A percentile compares a stretch with the other conserved stretches of the same genome.
These are phyloP conservation scores for Lenwebbia sp. DNA, from an alignment of 345 rosid species.

Conservation along the genomic window DNA sequence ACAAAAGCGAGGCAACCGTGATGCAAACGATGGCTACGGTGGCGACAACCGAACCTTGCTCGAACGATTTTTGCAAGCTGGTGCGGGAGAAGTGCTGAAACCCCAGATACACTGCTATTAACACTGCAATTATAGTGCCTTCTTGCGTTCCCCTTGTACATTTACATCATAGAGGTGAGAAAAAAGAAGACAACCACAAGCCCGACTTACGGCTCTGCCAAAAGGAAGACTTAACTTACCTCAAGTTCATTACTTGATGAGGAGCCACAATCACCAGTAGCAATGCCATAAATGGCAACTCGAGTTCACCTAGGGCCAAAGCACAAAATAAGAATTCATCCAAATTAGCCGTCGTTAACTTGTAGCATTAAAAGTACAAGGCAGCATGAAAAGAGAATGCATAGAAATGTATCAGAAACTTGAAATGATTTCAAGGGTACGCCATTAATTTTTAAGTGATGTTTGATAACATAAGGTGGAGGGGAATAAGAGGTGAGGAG, in stretches of 20 bases:
- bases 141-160: slow-evolving; percentile 67
- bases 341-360: neutral
- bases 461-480: neutral
- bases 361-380: neutral
- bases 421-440: neutral
- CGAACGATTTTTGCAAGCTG: slow-evolving; percentile 55
- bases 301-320: slow-evolving; percentile 60
- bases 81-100: slow-evolving; percentile 81
- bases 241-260: slow-evolving; percentile 41
- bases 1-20: slow-evolving; percentile 30
- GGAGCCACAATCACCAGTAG: slow-evolving; percentile 74
- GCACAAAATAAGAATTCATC: neutral
- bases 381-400: neutral
- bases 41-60: slow-evolving; percentile 73
- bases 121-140: slow-evolving; percentile 39
- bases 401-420: neutral
- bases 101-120: slow-evolving; percentile 58
- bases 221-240: slow-evolving; percentile 22
- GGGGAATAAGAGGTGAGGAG: neutral
- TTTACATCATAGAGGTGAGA: neutral
- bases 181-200: neutral
- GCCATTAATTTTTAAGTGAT: neutral
- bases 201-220: neutral
- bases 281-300: slow-evolving; percentile 65
- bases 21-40: slow-evolving; percentile 52